phyloP scores from a whole-genome alignment of 352 stramenopile species.

The Globisporangium mamillatum region DNA sequence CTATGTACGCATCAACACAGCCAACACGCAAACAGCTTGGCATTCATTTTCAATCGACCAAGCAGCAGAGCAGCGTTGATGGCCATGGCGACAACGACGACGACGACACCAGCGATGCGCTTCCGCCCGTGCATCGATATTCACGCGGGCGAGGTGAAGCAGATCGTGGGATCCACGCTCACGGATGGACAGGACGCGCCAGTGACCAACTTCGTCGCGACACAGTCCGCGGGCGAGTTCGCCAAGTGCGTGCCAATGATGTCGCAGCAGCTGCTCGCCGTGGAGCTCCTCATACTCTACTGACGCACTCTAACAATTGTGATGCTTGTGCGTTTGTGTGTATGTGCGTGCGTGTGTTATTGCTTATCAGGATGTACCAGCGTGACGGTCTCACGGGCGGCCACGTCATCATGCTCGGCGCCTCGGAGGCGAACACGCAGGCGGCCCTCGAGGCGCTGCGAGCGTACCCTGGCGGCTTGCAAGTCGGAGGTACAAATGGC shows the following conservation, averaged over 20 bases:
- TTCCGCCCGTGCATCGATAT: constrained; percentile 99
- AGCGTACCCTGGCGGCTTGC: constrained; percentile 91
- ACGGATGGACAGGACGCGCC: constrained; percentile 75
- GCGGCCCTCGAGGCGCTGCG: constrained; percentile 84
- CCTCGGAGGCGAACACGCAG: constrained; percentile 87
- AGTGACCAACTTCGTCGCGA: constrained; percentile 93
- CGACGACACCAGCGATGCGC: constrained; percentile 64
- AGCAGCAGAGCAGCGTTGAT: background rate
- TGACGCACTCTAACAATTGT: background rate
- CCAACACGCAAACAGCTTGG: background rate
- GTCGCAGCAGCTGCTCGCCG: background rate
- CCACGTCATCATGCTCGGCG: constrained; percentile 98
- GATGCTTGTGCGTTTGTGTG: background rate
- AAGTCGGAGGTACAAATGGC: constrained; percentile 88
- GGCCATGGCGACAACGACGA: constrained; percentile 7
- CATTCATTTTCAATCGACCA: background rate
- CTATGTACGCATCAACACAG: background rate
- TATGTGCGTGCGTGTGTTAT: background rate
- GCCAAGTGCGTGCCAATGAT: constrained; percentile 42
- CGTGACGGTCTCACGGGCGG: constrained; percentile 88
- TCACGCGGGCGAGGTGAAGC: constrained; percentile 96
- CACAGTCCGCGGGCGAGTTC: constrained; percentile 68
- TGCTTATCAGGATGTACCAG: constrained; percentile 86
- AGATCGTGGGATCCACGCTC: constrained; percentile 98
- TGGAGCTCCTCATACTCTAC: background rate